Percentiles rank a stretch among this genome's conserved stretches.
phyloP scores from a whole-genome alignment of 2,329 filamentous ascomycete genomes.

The Neonectria punicea region DNA sequence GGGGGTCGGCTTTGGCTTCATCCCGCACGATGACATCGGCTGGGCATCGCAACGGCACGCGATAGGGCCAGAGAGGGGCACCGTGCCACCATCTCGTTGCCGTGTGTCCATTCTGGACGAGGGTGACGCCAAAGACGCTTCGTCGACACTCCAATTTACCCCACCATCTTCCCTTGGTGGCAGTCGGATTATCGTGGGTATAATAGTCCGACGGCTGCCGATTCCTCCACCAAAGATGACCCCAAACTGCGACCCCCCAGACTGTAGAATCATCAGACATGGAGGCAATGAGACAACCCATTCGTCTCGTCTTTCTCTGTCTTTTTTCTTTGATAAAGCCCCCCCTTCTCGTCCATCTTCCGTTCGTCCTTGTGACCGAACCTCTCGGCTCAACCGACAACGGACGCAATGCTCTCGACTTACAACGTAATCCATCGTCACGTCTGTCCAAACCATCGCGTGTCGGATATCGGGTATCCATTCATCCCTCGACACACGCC shows the following conservation, averaged over 20 bases:
- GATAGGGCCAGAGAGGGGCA: conserved; percentile 28
- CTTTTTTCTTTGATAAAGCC: not conserved
- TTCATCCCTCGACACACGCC: conserved; percentile 16
- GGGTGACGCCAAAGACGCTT: not conserved
- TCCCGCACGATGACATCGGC: conserved; percentile 22
- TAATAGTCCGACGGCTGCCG: conserved; percentile 32
- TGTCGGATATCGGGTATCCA: conserved; percentile 30
- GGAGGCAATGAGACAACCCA: conserved; percentile 11
- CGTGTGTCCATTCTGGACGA: conserved; percentile 30
- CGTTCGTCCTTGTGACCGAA: conserved; percentile 6
- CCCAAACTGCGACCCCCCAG: conserved; percentile 13
- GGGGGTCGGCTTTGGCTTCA: conserved; percentile 32
- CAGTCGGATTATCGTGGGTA: conserved; percentile 38
- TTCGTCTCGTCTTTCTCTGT: not conserved
- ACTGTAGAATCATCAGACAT: not conserved
- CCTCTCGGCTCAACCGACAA: conserved; percentile 10
- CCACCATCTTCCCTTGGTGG: conserved; percentile 20
- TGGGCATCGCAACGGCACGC: conserved; percentile 32
- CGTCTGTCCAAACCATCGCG: conserved; percentile 25
- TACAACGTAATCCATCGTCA: not conserved
- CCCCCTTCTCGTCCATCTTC: not conserved
- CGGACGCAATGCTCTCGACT: conserved; percentile 3
- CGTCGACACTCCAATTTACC: conserved; percentile 17
- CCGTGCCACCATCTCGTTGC: not conserved
- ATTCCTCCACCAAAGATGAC: conserved; percentile 40